Percentiles rank a stretch among this genome's conserved stretches.
Evolutionary conservation across 2,329 filamentous ascomycete species (phyloP).

Genomic region (Ambrosiella xylebori): DNA sequence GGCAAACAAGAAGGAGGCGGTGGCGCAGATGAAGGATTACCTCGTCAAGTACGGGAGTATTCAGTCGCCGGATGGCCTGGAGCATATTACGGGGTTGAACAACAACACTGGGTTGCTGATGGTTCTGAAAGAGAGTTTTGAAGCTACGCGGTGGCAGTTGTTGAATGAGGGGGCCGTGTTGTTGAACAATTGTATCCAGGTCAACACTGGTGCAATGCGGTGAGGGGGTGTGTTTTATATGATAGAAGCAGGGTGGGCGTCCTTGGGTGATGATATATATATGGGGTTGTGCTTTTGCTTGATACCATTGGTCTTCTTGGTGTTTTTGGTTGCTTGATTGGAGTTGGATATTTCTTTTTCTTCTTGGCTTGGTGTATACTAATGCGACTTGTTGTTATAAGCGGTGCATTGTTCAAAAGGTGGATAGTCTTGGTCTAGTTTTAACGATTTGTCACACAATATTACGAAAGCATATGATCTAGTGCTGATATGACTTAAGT

Average conservation of each 20-base stretch:
- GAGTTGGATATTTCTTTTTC: not conserved
- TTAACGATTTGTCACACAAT: not conserved
- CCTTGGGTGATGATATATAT: not conserved
- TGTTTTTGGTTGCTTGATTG: not conserved
- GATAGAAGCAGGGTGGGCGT: not conserved
- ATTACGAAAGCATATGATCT: not conserved
- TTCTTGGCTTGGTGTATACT: not conserved
- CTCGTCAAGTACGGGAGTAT: constrained; percentile 56
- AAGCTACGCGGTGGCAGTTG: constrained; percentile 75
- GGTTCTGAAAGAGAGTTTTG: constrained; percentile 66
- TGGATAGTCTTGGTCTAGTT: not conserved
- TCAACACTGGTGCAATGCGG: constrained; percentile 22
- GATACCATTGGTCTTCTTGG: not conserved
- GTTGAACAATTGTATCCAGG: constrained; percentile 61
- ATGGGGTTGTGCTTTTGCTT: not conserved
- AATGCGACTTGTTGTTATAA: not conserved
- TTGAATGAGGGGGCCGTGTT: constrained; percentile 72
- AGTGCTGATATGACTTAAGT: not conserved
- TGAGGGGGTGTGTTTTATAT: not conserved
- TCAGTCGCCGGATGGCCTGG: constrained; percentile 58
- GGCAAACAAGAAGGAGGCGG: constrained; percentile 44
- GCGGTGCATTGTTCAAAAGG: constrained; percentile 1
- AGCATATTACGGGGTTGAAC: constrained; percentile 58
- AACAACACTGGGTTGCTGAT: constrained; percentile 65
- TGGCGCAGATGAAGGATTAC: constrained; percentile 64